Percentiles rank a stretch among this genome's conserved stretches.
Evolutionary conservation across 1,139 yeast genomes (phyloP).

Genomic region (Magnusiomyces suaveolens): DNA sequence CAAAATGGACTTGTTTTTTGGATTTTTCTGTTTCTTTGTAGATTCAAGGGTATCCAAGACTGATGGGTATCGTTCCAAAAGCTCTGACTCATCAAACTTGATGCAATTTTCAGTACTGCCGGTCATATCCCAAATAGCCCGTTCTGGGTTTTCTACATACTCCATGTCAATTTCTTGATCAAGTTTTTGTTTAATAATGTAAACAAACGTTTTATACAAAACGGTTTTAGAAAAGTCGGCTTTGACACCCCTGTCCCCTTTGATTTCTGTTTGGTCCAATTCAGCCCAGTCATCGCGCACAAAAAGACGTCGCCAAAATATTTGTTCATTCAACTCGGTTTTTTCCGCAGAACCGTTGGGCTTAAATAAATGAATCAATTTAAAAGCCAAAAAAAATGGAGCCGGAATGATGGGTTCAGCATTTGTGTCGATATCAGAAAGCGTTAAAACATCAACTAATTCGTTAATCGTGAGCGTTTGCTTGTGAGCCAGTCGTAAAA

Average conservation of each 20-base stretch:
- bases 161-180: neutral
- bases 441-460: constrained; percentile 49
- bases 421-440: constrained; percentile 34
- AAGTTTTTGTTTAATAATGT: neutral
- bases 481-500: constrained; percentile 34
- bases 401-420: too few relatives aligned
- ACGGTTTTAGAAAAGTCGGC: constrained; percentile 37
- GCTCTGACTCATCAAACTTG: neutral
- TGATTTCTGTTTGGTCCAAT: constrained; percentile 36
- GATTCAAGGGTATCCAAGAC: neutral
- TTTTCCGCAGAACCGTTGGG: constrained; percentile 28
- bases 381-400: constrained; percentile 36
- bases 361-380: constrained; percentile 32
- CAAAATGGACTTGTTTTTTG: neutral
- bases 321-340: constrained; percentile 27
- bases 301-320: constrained; percentile 57
- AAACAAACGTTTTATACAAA: constrained; percentile 29
- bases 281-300: constrained; percentile 50
- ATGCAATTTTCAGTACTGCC: too few relatives aligned
- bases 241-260: constrained; percentile 40
- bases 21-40: neutral
- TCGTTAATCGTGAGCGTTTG: constrained; percentile 39
- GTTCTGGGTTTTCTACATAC: neutral
- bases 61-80: neutral
- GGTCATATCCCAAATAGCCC: neutral